Evolutionary conservation across 2,329 filamentous ascomycete genomes (phyloP).

Genomic region (Apiospora aurea): DNA sequence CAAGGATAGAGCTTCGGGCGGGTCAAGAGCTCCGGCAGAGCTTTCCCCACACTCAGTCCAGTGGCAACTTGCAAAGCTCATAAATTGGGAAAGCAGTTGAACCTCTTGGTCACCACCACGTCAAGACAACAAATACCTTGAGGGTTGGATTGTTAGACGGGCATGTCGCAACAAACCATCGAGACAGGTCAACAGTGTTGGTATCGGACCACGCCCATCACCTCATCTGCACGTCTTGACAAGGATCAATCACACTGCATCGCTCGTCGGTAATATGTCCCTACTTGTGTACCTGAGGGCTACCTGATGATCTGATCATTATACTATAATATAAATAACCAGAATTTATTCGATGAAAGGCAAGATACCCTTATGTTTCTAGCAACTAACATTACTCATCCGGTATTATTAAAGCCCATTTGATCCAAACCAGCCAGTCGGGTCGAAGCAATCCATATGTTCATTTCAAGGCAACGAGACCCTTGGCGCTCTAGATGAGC

Average conservation of each 20-base stretch:
- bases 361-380: too few relatives aligned
- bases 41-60: neutral
- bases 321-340: too few relatives aligned
- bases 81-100: neutral
- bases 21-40: constrained; percentile 13
- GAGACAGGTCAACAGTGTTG: neutral
- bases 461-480: neutral
- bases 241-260: neutral
- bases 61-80: neutral
- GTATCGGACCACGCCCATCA: neutral
- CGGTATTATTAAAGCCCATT: neutral
- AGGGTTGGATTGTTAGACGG: too few relatives aligned
- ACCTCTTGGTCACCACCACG: neutral
- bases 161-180: neutral
- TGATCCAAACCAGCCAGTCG: neutral
- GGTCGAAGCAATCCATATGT: neutral
- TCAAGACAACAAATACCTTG: neutral
- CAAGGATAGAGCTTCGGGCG: constrained; percentile 16
- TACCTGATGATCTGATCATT: too few relatives aligned
- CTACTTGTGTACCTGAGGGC: too few relatives aligned
- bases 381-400: neutral
- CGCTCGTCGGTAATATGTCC: neutral
- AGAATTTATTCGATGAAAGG: neutral
- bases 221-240: too few relatives aligned
- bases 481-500: neutral